These are phyloP conservation scores for Cladosporium sp. DNA, from an alignment of 2,329 filamentous ascomycete genomes.

Conservation along the genomic window DNA sequence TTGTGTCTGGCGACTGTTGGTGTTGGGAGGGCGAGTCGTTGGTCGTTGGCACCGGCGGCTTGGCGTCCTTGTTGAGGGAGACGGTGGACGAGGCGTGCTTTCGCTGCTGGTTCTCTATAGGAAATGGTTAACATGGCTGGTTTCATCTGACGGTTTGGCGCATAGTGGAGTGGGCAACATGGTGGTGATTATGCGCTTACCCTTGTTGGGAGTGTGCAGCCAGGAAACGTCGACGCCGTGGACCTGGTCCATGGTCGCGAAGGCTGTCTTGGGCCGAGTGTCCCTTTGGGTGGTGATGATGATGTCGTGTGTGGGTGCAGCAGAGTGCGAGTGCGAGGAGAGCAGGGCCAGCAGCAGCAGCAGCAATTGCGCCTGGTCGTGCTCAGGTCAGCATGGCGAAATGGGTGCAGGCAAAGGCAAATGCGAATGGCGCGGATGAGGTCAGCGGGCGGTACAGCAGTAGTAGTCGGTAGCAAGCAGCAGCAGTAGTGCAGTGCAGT, in stretches of 20 bases:
- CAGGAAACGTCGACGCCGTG: constrained; percentile 86
- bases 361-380: neutral
- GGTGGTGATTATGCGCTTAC: constrained; percentile 46
- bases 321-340: neutral
- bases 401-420: neutral
- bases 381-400: constrained; percentile 3
- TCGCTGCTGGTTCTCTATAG: constrained; percentile 21
- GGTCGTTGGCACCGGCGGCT: constrained; percentile 23
- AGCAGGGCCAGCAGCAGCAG: neutral
- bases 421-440: constrained; percentile 1
- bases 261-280: neutral
- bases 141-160: constrained; percentile 26
- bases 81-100: constrained; percentile 16
- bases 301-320: neutral
- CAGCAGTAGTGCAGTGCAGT: neutral
- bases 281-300: neutral
- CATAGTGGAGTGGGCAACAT: constrained; percentile 7
- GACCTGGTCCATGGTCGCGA: constrained; percentile 69
- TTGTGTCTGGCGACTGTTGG: constrained; percentile 6
- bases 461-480: too few species aligned
- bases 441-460: neutral
- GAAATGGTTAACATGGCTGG: constrained; percentile 28
- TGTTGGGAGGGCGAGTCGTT: constrained; percentile 14
- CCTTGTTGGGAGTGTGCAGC: constrained; percentile 84
- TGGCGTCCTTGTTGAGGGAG: constrained; percentile 8